Evolutionary conservation across 139 green algal species (phyloP), one percentile per base, ranked within the genome.

Genomic region (Tetradesmus obliquus): DNA sequence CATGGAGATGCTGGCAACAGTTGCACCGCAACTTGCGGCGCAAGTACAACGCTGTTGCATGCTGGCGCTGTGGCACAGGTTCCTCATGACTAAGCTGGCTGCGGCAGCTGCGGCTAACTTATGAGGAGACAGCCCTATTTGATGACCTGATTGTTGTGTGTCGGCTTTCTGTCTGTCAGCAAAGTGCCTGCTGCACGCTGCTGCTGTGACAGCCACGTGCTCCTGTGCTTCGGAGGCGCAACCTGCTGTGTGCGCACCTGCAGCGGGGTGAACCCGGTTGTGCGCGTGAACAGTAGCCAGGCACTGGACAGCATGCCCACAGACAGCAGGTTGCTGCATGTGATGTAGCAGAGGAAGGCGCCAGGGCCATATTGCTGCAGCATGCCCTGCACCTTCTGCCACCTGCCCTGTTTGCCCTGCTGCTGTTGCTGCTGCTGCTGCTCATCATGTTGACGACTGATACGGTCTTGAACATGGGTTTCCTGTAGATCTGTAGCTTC

Each of bases 341-440:
- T 91, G 80, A 91, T 91, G 88, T 81, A 91, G 71, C 55, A 60
- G 22, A 91, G 5, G 10, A 91, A 91, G 1, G 88, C 88, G 3
- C 88, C 88, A 51, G 76, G 17, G 32, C 88, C 88, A 45, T 86
- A 51, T 3, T 45, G 55, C 76, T 32, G 20, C 12, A 91, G 54
- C 24, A 91, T 62, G 20, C 3, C 32, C 57, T 79, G 55, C 32
- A 79, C 53, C 6, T 55, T 62, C 74, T 71, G 69, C 51, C 55
- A 54, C 8, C 8, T 19, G 53, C 8, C 15, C 24, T 17, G 76
- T 55, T 88, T 7, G 3, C 82, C 22, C 45, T 88, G 55, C 72
- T 81, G 72, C 72, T 81, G 72, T 19, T 81, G 72, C 72, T 81
- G 72, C 72, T 81, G 72, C 72, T 81, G 72, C 72, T 81, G 72